phyloP scores from a whole-genome alignment of 2,329 filamentous ascomycete genomes.

The Apiospora koreana region DNA sequence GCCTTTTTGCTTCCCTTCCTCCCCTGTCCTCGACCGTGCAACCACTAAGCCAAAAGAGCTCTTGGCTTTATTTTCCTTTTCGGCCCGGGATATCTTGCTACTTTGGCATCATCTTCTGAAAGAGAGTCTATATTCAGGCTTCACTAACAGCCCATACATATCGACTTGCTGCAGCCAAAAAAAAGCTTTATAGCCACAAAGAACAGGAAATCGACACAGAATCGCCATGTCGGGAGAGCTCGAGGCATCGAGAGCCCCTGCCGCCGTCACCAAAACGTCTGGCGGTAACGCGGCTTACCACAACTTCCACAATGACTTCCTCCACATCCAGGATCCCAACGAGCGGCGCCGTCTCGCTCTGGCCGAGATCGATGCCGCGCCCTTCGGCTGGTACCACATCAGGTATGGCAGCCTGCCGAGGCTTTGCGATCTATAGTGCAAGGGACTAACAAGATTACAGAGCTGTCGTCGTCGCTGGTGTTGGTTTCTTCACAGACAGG shows the following conservation, averaged over 20 bases:
- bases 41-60: neutral
- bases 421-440: neutral
- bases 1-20: neutral
- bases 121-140: neutral
- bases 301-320: conserved; percentile 72
- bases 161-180: neutral
- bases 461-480: conserved; percentile 75
- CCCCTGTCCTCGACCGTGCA: conserved; percentile 10
- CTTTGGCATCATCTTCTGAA: neutral
- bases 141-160: neutral
- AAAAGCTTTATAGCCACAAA: neutral
- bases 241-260: neutral
- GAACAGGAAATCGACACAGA: neutral
- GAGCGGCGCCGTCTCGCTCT: conserved; percentile 79
- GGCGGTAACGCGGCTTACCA: conserved; percentile 64
- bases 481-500: conserved; percentile 87
- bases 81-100: neutral
- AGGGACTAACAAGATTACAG: conserved; percentile 35
- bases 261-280: conserved; percentile 46
- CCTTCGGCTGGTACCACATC: conserved; percentile 84
- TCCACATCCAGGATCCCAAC: conserved; percentile 67
- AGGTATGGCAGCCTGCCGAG: conserved; percentile 29
- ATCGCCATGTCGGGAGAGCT: conserved; percentile 13
- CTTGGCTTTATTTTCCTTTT: neutral
- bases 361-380: conserved; percentile 78